These are phyloP conservation scores for Butyriboletus appendiculatus DNA, from an alignment of 1,284 basidiomycete species.

Conservation along the genomic window DNA sequence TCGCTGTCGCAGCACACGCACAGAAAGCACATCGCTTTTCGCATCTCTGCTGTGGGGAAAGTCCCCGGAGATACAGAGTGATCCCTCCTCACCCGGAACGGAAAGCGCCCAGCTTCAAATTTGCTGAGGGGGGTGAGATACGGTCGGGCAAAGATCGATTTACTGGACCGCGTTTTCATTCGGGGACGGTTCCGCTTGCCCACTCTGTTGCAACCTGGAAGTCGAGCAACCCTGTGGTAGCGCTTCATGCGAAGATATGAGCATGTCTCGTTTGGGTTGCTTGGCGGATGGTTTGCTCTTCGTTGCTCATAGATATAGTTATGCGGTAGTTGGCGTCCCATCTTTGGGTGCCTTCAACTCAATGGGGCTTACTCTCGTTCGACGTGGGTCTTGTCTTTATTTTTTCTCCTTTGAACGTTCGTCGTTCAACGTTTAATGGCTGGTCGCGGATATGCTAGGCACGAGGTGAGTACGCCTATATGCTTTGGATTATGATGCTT, in stretches of 20 bases:
- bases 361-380: conserved; percentile 89
- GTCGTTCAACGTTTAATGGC: conserved; percentile 37
- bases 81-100: conserved; percentile 51
- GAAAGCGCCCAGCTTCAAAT: conserved; percentile 76
- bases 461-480: conserved; percentile 37
- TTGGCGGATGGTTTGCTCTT: conserved; percentile 41
- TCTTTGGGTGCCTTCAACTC: conserved; percentile 55
- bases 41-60: conserved; percentile 78
- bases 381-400: conserved; percentile 44
- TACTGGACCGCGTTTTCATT: conserved; percentile 32
- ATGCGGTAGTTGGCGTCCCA: conserved; percentile 68
- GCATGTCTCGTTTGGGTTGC: conserved; percentile 50
- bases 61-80: conserved; percentile 85
- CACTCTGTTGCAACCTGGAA: conserved; percentile 55
- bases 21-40: conserved; percentile 51
- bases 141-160: conserved; percentile 49
- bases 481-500: conserved; percentile 50
- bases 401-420: conserved; percentile 45
- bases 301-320: conserved; percentile 86
- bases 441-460: neutral
- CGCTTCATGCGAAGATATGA: conserved; percentile 74
- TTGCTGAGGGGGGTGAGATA: conserved; percentile 48
- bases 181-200: conserved; percentile 40
- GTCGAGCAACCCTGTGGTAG: conserved; percentile 39
- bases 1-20: conserved; percentile 82